Conservation (phyloP, 2,329 filamentous ascomycete genomes). For the Mollisiaceae sp. region DNA sequence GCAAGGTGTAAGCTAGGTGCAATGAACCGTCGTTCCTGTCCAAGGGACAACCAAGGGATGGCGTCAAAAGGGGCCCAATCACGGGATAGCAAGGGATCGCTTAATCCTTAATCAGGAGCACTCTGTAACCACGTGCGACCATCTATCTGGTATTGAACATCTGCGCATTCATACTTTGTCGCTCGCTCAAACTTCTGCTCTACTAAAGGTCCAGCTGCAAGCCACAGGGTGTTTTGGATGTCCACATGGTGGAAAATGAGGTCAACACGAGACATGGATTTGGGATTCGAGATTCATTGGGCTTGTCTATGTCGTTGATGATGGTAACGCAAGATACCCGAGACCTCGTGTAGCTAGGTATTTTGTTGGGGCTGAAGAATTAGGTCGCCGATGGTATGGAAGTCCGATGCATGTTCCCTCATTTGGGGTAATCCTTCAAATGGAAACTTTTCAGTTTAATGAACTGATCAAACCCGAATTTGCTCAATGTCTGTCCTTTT, state of each 20-base stretch:
- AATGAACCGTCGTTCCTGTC: constrained; percentile 14
- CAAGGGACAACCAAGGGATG: constrained; percentile 12
- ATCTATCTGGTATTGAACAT: background rate
- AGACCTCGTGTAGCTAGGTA: constrained; percentile 23
- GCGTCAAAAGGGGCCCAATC: constrained; percentile 21
- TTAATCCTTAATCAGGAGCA: constrained; percentile 16
- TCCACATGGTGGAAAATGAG: constrained; percentile 4
- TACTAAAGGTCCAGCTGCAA: background rate
- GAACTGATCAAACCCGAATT: constrained; percentile 93
- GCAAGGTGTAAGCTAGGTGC: background rate
- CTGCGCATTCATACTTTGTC: background rate
- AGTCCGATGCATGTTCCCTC: constrained; percentile 14
- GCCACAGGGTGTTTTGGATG: constrained; percentile 13
- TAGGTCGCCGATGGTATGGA: constrained; percentile 15
- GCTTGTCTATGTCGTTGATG: constrained; percentile 16
- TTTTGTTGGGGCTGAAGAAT: constrained; percentile 8
- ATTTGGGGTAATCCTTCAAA: constrained; percentile 77
- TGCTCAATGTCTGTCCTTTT: constrained; percentile 86
- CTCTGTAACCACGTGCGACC: background rate
- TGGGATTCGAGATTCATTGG: constrained; percentile 14
- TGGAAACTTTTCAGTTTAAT: constrained; percentile 97
- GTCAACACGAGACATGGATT: constrained; percentile 8
- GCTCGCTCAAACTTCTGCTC: constrained; percentile 8
- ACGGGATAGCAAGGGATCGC: constrained; percentile 13
- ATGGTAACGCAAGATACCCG: constrained; percentile 9